phyloP scores from a whole-genome alignment of 768 basidiomycete species.

The Lentinus brumalis region DNA sequence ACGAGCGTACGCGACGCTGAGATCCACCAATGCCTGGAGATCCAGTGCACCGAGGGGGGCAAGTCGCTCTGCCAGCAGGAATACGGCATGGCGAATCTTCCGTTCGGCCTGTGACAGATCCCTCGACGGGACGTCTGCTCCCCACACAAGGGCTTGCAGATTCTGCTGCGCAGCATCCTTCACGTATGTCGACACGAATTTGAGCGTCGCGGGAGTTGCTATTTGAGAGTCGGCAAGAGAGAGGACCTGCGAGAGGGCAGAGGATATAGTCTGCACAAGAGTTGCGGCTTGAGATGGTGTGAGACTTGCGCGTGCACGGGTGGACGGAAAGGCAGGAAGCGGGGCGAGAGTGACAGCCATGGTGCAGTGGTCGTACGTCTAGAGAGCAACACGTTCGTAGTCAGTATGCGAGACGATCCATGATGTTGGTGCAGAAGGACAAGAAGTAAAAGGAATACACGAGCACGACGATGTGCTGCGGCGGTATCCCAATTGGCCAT shows the following conservation, averaged over 20 bases:
- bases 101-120: slow-evolving; percentile 42
- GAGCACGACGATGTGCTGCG: too few species aligned
- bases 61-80: slow-evolving; percentile 60
- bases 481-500: too few species aligned
- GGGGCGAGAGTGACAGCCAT: slow-evolving; percentile 27
- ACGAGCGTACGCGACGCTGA: slow-evolving; percentile 57
- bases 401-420: too few species aligned
- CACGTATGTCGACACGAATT: slow-evolving; percentile 60
- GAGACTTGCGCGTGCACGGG: slow-evolving; percentile 46
- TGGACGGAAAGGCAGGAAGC: slow-evolving; percentile 61
- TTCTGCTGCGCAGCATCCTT: slow-evolving; percentile 54
- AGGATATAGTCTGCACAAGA: slow-evolving; percentile 50
- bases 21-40: slow-evolving; percentile 59
- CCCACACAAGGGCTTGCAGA: slow-evolving; percentile 64
- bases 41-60: slow-evolving; percentile 46
- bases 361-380: too few species aligned
- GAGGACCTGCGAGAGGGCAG: slow-evolving; percentile 49
- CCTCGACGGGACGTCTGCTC: neutral
- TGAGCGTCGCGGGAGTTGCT: slow-evolving; percentile 44
- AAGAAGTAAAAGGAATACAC: too few species aligned
- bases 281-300: slow-evolving; percentile 53
- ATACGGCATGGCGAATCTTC: slow-evolving; percentile 47
- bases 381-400: too few species aligned
- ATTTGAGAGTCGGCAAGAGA: slow-evolving; percentile 50
- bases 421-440: too few species aligned